phyloP scores from a whole-genome alignment of 2,329 filamentous ascomycete genomes.

The Penicillium digitatum region DNA sequence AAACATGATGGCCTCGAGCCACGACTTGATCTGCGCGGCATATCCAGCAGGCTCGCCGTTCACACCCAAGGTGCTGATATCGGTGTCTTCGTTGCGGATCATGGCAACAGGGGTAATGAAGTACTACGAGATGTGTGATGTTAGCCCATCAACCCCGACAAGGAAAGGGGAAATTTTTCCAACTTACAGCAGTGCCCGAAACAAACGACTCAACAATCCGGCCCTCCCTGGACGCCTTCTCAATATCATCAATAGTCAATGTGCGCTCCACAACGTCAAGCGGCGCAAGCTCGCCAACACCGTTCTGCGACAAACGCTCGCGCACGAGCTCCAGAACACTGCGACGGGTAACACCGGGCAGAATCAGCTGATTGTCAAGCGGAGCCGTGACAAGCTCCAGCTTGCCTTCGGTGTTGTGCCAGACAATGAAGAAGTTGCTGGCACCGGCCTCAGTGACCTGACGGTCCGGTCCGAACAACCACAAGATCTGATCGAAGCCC shows the following conservation, averaged over 20 bases:
- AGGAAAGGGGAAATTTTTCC: not conserved
- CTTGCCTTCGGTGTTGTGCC: constrained; percentile 58
- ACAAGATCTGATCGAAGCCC: constrained; percentile 88
- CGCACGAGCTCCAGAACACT: constrained; percentile 71
- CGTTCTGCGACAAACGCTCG: constrained; percentile 51
- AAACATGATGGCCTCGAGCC: constrained; percentile 71
- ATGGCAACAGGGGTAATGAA: constrained; percentile 66
- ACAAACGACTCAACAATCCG: constrained; percentile 80
- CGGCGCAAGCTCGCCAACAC: constrained; percentile 55
- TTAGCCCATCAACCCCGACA: not conserved
- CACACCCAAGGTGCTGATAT: constrained; percentile 52
- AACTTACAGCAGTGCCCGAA: constrained; percentile 74
- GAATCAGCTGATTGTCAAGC: constrained; percentile 74
- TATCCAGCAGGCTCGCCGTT: constrained; percentile 32
- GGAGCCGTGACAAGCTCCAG: constrained; percentile 77
- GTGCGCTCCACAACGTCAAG: constrained; percentile 77
- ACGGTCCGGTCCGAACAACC: constrained; percentile 75
- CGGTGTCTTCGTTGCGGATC: constrained; percentile 63
- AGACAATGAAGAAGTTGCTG: constrained; percentile 86
- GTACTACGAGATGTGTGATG: constrained; percentile 48
- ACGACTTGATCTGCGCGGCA: constrained; percentile 55
- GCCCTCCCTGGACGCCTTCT: constrained; percentile 68
- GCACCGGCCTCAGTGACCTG: constrained; percentile 88
- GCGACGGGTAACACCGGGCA: constrained; percentile 82
- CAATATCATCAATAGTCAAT: constrained; percentile 75